Evolutionary conservation across 1,139 yeast species (phyloP).

Genomic region (Hansenula lynferdii): DNA sequence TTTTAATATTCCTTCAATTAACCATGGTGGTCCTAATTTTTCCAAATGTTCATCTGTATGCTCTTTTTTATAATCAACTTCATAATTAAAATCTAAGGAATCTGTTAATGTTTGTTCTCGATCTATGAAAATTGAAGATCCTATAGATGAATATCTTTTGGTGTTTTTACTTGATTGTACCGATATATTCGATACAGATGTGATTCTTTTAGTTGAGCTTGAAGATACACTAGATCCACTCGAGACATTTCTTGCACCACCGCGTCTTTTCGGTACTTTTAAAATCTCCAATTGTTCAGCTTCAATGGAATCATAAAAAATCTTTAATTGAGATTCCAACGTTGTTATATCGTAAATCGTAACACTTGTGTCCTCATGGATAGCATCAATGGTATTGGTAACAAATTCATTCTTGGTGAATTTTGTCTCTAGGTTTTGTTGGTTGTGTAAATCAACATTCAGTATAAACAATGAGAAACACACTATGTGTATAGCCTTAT

Average conservation of each 20-base stretch:
- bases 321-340: slow-evolving; percentile 6
- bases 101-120: slow-evolving; percentile 18
- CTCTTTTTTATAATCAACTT: slow-evolving; percentile 17
- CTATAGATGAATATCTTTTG: slow-evolving; percentile 19
- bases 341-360: slow-evolving; percentile 24
- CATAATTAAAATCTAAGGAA: slow-evolving; percentile 16
- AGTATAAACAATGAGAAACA: slow-evolving; percentile 70
- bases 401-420: slow-evolving; percentile 42
- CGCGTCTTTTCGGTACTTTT: slow-evolving; percentile 1
- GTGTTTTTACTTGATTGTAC: slow-evolving; percentile 11
- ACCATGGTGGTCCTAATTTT: slow-evolving; percentile 71
- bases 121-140: slow-evolving; percentile 11
- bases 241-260: slow-evolving; percentile 5
- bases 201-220: slow-evolving; percentile 4
- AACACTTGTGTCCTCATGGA: slow-evolving; percentile 32
- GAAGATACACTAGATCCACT: slow-evolving; percentile 2
- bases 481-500: slow-evolving; percentile 65
- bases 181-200: slow-evolving; percentile 16
- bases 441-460: slow-evolving; percentile 64
- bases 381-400: slow-evolving; percentile 45
- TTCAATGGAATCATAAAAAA: slow-evolving; percentile 13
- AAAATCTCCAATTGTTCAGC: slow-evolving; percentile 13
- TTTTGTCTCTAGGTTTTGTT: slow-evolving; percentile 33
- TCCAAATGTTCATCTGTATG: slow-evolving; percentile 52
- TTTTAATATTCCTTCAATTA: slow-evolving; percentile 68